Percentiles rank a stretch among this genome's conserved stretches.
Evolutionary conservation across 805 yeast genomes (phyloP).

Genomic region (Myxozyma neglecta): DNA sequence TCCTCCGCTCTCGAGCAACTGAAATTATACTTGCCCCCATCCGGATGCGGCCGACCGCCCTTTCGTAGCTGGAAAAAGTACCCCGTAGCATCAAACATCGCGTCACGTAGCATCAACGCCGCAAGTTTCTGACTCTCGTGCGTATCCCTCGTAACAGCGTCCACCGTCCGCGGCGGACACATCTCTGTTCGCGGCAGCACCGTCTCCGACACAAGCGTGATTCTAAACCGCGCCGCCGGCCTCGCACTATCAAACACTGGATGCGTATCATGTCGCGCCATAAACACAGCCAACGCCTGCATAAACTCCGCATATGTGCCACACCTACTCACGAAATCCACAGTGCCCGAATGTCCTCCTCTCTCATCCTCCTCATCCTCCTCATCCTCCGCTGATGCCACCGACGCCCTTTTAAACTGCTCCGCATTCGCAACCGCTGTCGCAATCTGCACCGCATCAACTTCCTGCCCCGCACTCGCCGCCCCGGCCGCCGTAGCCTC

Average conservation of each 20-base stretch:
- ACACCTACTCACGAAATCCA: conserved; percentile 23
- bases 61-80: conserved; percentile 30
- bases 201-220: conserved; percentile 17
- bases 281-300: conserved; percentile 9
- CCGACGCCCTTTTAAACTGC: neutral
- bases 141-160: conserved; percentile 29
- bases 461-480: neutral
- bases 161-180: conserved; percentile 31
- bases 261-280: conserved; percentile 25
- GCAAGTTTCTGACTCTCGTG: conserved; percentile 29
- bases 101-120: conserved; percentile 27
- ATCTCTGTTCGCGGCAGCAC: conserved; percentile 23
- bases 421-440: neutral
- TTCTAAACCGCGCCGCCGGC: conserved; percentile 22
- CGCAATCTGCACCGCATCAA: conserved; percentile 6
- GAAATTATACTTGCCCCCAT: conserved; percentile 31
- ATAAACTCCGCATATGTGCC: conserved; percentile 17
- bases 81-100: conserved; percentile 27
- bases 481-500: neutral
- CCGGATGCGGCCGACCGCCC: conserved; percentile 30
- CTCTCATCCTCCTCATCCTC: conserved; percentile 21
- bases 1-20: conserved; percentile 31
- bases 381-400: conserved; percentile 4
- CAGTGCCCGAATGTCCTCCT: neutral
- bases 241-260: conserved; percentile 20